phyloP scores from a whole-genome alignment of 2,329 filamentous ascomycete species.

The Fusarium redolens region DNA sequence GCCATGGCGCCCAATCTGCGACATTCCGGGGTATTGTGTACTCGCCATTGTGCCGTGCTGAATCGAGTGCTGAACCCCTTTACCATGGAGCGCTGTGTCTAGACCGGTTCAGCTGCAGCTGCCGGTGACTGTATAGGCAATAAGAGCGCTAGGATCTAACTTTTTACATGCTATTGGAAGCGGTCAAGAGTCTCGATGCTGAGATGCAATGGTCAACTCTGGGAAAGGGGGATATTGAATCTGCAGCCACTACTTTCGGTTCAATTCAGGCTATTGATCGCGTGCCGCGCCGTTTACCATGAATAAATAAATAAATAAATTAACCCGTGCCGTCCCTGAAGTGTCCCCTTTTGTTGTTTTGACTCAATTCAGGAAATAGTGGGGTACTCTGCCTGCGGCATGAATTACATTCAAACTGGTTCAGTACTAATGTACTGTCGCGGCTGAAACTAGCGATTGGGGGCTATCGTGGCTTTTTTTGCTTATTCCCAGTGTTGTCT shows the following conservation, averaged over 20 bases:
- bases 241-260: background rate
- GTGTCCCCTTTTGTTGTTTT: background rate
- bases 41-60: slow-evolving; percentile 1
- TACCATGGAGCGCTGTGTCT: background rate
- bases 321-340: slow-evolving; percentile 4
- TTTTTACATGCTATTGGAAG: background rate
- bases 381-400: slow-evolving; percentile 7
- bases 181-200: slow-evolving; percentile 10
- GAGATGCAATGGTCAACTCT: background rate
- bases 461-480: slow-evolving; percentile 1
- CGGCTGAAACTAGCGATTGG: slow-evolving; percentile 6
- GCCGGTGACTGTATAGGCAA: background rate
- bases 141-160: background rate
- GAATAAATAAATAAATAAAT: background rate
- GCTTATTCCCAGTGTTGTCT: slow-evolving; percentile 13
- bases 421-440: background rate
- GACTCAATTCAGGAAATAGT: slow-evolving; percentile 13
- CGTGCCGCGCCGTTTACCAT: slow-evolving; percentile 30
- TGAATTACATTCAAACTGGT: background rate
- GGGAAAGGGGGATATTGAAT: slow-evolving; percentile 17
- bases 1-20: slow-evolving; percentile 32
- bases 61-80: slow-evolving; percentile 8
- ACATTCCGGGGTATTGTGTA: slow-evolving; percentile 15
- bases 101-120: slow-evolving; percentile 2
- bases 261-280: slow-evolving; percentile 38